phyloP scores from a whole-genome alignment of 192 early-diverging fungal genomes.

The Backusella parvicylindrica region DNA sequence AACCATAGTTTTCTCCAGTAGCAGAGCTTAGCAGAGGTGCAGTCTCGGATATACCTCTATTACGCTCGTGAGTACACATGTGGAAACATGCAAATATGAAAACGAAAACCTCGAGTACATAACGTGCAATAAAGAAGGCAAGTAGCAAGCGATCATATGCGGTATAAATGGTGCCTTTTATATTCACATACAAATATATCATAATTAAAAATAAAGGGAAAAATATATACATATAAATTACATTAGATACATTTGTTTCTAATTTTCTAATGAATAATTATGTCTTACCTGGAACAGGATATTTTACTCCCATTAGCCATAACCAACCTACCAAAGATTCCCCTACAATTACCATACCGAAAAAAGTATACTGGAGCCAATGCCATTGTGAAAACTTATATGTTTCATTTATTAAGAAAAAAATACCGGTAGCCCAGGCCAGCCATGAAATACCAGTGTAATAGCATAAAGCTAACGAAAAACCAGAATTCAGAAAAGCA shows the following conservation, averaged over 20 bases:
- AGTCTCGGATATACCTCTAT: constrained; percentile 14
- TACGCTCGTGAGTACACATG: neutral
- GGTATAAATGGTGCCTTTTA: constrained; percentile 7
- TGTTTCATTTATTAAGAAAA: constrained; percentile 34
- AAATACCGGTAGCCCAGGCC: constrained; percentile 36
- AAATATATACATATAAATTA: neutral
- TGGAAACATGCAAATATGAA: constrained; percentile 33
- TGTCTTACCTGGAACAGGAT: constrained; percentile 27
- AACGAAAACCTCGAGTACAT: constrained; percentile 30
- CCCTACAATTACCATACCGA: constrained; percentile 35
- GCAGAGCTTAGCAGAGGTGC: constrained; percentile 17
- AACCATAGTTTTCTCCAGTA: neutral
- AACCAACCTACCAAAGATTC: constrained; percentile 43
- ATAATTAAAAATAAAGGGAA: neutral
- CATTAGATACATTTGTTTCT: too few species aligned
- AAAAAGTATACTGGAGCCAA: constrained; percentile 52
- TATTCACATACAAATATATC: neutral
- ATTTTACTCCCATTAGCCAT: constrained; percentile 30
- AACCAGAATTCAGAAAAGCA: constrained; percentile 36
- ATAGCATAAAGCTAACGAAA: constrained; percentile 35
- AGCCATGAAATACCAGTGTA: constrained; percentile 38
- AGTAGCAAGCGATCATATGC: constrained; percentile 35
- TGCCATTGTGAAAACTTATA: constrained; percentile 39
- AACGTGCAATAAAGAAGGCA: constrained; percentile 42
- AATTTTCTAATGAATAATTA: neutral